phyloP scores from a whole-genome alignment of 1,284 basidiomycete species.

The Chalciporus sp. region DNA sequence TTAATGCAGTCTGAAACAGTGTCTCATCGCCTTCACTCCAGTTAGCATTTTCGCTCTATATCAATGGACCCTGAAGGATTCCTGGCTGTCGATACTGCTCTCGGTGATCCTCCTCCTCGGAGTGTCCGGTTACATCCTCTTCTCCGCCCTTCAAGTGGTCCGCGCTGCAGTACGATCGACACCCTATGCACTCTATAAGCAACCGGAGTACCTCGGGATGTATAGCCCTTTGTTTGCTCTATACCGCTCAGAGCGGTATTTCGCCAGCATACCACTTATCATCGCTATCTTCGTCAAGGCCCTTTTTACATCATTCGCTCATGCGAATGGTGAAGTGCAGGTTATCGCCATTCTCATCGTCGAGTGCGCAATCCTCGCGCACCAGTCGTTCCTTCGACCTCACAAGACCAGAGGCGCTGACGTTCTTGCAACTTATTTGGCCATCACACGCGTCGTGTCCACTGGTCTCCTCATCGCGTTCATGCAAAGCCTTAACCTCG shows the following conservation, averaged over 20 bases:
- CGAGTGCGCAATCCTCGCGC: conserved; percentile 63
- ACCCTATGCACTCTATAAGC: conserved; percentile 41
- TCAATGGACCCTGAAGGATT: conserved; percentile 88
- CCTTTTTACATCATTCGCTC: conserved; percentile 73
- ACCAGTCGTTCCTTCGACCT: conserved; percentile 58
- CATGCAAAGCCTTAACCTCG: conserved; percentile 56
- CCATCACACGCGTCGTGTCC: conserved; percentile 62
- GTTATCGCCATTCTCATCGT: conserved; percentile 70
- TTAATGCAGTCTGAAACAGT: conserved; percentile 41
- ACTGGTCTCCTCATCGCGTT: conserved; percentile 71
- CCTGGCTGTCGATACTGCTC: conserved; percentile 74
- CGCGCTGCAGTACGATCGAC: conserved; percentile 44
- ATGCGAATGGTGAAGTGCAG: conserved; percentile 68
- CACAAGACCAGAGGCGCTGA: conserved; percentile 60
- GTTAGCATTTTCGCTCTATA: conserved; percentile 79
- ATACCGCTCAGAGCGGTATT: conserved; percentile 58
- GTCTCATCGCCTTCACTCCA: conserved; percentile 66
- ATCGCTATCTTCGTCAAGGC: conserved; percentile 64
- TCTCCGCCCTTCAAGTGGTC: conserved; percentile 47
- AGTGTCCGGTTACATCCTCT: conserved; percentile 48
- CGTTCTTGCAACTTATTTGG: conserved; percentile 64
- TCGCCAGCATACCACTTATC: conserved; percentile 58
- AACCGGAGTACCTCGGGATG: conserved; percentile 37
- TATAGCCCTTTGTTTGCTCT: conserved; percentile 57
- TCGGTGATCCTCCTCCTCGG: conserved; percentile 68